phyloP scores from a whole-genome alignment of 2,329 filamentous ascomycete genomes.

The Ophiostoma sp. region DNA sequence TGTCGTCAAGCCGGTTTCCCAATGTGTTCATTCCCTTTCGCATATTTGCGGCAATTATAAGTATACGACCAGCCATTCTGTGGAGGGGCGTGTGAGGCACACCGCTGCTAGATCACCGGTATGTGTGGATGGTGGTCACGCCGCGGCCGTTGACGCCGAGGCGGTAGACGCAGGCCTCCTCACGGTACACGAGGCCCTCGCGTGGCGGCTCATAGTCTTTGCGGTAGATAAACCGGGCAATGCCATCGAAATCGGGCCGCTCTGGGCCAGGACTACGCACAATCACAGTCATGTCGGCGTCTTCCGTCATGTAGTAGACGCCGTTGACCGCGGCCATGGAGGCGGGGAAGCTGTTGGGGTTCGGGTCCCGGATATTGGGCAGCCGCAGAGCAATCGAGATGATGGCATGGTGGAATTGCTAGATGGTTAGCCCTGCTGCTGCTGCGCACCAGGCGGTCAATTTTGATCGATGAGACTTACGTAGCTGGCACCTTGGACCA shows the following conservation, averaged over 20 bases:
- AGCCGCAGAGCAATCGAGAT: conserved; percentile 19
- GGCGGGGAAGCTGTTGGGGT: conserved; percentile 16
- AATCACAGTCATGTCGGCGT: conserved; percentile 23
- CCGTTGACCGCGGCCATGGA: conserved; percentile 18
- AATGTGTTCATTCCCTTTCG: no score
- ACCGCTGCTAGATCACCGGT: not conserved
- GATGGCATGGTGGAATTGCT: conserved; percentile 26
- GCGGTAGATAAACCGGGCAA: conserved; percentile 21
- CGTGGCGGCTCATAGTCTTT: conserved; percentile 17
- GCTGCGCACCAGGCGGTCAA: no score
- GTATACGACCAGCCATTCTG: no score
- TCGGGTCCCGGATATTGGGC: conserved; percentile 15
- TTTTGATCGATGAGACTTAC: conserved; percentile 15
- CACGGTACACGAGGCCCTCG: not conserved
- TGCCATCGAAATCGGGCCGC: conserved; percentile 22
- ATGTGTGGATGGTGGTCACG: conserved; percentile 8
- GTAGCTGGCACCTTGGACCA: conserved; percentile 19
- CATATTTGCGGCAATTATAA: no score
- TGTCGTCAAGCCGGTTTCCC: not conserved
- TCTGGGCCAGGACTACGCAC: conserved; percentile 15
- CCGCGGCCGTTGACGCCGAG: conserved; percentile 18
- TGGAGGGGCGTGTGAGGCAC: no score
- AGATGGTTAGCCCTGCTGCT: not conserved
- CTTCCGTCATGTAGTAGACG: conserved; percentile 19
- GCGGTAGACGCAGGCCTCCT: conserved; percentile 19